Evolutionary conservation across 2,329 filamentous ascomycete genomes (phyloP), one percentile per base, ranked within the genome.

Genomic region (Aspergillus calidoustus): DNA sequence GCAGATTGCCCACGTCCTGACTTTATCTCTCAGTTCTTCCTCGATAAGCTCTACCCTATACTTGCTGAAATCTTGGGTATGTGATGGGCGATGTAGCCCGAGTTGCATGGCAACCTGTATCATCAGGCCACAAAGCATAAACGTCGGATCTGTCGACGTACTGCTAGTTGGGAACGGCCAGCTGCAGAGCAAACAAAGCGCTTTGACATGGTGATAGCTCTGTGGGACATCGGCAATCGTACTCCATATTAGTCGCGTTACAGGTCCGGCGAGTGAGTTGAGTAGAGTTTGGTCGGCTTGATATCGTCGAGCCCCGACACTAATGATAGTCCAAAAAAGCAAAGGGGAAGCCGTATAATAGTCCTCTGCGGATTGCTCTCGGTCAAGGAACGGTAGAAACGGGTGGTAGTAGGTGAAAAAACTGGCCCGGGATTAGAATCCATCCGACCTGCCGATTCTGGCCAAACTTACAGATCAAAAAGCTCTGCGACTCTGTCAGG

Each of bases 31-130:
- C 62, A 89, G 80, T 64, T 89, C 87, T 65, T 87, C 86, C 58
- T 87, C 85, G 53, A 84, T 81, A 22, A 89, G 74, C 56, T 87
- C 78, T 23, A 82, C 75, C 8, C 79, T 75, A 63, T 82, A 83
- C 57, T 82, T 83, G 66, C 77, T 80, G 62, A 83, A 83, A 67
- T 83, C 81, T 64, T 89, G 86, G 3, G 86, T 83, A 71, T 89
- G 86, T 0, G 85, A 87, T 2, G 87, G 87, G 31, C 87, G 81
- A 70, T 89, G 87, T 23, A 89, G 77, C 47, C 87, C 87, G 62
- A 88, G 86, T 68, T 89, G 86, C 82, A 88, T 86, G n/a, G 87
- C 86, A 49, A 89, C 82, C 71, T 89, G 86, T 77, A 89, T 85
- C 87, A 89, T 89, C 72, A 87, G 80, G 50, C 87, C 87, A 62